Evolutionary conservation across 2,329 filamentous ascomycete species (phyloP).

Genomic region (Thermoascus crustaceus): DNA sequence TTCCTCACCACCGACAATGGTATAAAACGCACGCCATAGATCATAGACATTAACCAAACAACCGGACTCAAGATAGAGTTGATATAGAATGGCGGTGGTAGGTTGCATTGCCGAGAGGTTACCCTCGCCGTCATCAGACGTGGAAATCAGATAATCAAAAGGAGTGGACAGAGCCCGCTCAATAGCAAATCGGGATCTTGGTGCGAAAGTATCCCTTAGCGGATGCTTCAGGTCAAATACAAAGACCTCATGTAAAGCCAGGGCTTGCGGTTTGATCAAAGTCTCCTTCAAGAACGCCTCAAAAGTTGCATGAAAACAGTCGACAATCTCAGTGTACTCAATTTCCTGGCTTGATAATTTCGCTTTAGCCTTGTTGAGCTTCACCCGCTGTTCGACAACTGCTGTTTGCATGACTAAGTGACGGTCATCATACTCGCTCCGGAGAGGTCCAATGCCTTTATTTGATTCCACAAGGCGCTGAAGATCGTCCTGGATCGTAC

Average conservation of each 20-base stretch:
- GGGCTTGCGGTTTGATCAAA: conserved; percentile 42
- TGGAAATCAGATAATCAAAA: conserved; percentile 53
- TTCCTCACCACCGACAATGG: conserved; percentile 38
- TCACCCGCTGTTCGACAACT: conserved; percentile 52
- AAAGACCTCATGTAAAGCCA: conserved; percentile 51
- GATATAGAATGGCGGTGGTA: conserved; percentile 52
- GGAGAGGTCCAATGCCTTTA: conserved; percentile 46
- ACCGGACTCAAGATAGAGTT: conserved; percentile 56
- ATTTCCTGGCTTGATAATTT: conserved; percentile 46
- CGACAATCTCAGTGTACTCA: conserved; percentile 48
- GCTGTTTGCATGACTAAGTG: conserved; percentile 49
- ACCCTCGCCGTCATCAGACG: conserved; percentile 25
- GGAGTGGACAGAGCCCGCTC: conserved; percentile 53
- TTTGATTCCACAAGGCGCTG: conserved; percentile 40
- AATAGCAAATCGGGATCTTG: conserved; percentile 49
- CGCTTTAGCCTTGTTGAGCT: conserved; percentile 49
- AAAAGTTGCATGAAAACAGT: conserved; percentile 39
- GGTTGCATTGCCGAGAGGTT: conserved; percentile 47
- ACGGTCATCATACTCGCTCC: conserved; percentile 67
- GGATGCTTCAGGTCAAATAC: conserved; percentile 52
- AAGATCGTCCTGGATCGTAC: conserved; percentile 40
- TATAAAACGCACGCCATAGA: conserved; percentile 53
- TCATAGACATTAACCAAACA: conserved; percentile 54
- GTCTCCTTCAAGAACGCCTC: conserved; percentile 38
- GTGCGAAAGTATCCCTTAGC: conserved; percentile 49